Base-by-base conservation (phyloP, 2,329 filamentous ascomycete species). In the Podosphaera xanthii region DNA sequence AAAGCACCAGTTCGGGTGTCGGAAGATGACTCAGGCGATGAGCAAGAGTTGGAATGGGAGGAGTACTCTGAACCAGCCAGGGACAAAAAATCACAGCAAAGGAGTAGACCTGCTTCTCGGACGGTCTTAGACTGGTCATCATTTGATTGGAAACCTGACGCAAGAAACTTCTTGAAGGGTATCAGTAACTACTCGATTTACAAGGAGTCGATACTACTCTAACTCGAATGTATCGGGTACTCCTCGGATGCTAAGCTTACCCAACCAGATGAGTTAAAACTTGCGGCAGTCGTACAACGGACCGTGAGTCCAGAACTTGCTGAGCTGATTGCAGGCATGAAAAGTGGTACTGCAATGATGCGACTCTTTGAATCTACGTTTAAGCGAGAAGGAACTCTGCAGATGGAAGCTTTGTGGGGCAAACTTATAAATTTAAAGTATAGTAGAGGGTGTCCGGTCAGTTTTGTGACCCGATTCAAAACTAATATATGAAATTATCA, bases 171-270 rank as follows among this genome's bases (percentile, higher is more conserved):
- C 35, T 57, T 57, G 14, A 57, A 22, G 34, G 54, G 54, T 3
- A 57, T 57, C 30, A 33, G 38, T 6, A 57, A 57, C 14, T 57
- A 57, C 54, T 33, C 54, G 6, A 57, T 57, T 44, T 57, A 57
- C n/a, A 35, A 22, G 10, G 38, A 57, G 54, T n/a, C 36, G 1
- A 30, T 33, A 2, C 30, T 44, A 31, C 38, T 57, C n/a, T n/a
- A 57, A 33, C 54, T 44, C 9, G 36, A 57, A 22, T 44, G 36
- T 44, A 57, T 57, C n/a, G 54, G 54, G 54, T 57, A 44, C 22
- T 2, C 31, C 5, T 14, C 54, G n/a, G 36, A 44, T 31, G 4
- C 22, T 9, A 44, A 44, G 38, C 46, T 44, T 36, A 44, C 38
- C 9, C 54, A 34, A 33, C 30, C 44, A 38, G n/a, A 57, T 44